Conservation (phyloP, 2,329 filamentous ascomycete genomes). For the Teratosphaeria gauchensis region DNA sequence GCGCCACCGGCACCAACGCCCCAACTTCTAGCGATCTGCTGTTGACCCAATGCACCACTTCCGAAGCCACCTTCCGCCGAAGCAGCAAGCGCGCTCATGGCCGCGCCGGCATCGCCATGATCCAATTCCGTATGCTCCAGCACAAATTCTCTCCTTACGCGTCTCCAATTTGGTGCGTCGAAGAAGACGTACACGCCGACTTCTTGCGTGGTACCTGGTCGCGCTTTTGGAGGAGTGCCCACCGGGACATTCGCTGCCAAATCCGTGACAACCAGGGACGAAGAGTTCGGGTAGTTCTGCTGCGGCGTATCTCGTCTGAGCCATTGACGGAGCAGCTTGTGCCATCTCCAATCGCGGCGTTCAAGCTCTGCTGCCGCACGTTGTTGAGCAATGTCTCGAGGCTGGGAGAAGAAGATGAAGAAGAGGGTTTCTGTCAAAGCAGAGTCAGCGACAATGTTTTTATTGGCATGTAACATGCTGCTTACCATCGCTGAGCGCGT, state of each 20-base stretch:
- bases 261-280: conserved; percentile 21
- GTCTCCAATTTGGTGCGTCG: conserved; percentile 43
- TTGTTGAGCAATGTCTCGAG: conserved; percentile 56
- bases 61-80: background rate
- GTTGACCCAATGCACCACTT: background rate
- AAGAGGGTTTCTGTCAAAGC: conserved; percentile 53
- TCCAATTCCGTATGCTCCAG: conserved; percentile 45
- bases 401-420: conserved; percentile 61
- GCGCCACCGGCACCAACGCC: background rate
- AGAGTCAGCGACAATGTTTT: conserved; percentile 4
- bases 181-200: conserved; percentile 47
- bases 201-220: conserved; percentile 40
- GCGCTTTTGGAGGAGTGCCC: conserved; percentile 27
- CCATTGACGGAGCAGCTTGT: conserved; percentile 45
- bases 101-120: conserved; percentile 20
- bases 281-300: conserved; percentile 4
- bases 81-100: background rate
- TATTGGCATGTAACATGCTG: background rate
- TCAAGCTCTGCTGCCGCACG: conserved; percentile 53
- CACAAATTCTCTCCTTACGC: conserved; percentile 43
- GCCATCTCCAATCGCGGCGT: conserved; percentile 45
- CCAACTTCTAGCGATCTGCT: background rate
- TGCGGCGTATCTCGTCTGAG: conserved; percentile 42
- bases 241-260: conserved; percentile 17
- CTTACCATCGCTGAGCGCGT: conserved; percentile 26